Conservation (phyloP, 495 filamentous ascomycete genomes). For the Choiromyces venosus region DNA sequence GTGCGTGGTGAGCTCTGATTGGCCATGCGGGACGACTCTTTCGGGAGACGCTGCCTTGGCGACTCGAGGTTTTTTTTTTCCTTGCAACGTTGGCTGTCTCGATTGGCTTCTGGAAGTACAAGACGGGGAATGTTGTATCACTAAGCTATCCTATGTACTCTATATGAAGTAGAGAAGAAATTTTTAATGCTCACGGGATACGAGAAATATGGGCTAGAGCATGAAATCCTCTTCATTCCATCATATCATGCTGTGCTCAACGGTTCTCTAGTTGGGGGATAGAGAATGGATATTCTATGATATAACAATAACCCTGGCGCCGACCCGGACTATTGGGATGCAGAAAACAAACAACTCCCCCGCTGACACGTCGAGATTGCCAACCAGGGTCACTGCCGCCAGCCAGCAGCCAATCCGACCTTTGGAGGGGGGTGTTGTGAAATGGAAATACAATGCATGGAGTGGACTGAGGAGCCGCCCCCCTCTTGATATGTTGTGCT, state of each 20-base stretch:
- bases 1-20: conserved; percentile 31
- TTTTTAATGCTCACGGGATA: not conserved
- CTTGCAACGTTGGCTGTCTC: conserved; percentile 17
- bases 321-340: conserved; percentile 20
- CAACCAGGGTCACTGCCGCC: conserved; percentile 9
- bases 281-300: not conserved
- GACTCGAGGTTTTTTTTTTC: conserved; percentile 16
- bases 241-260: not conserved
- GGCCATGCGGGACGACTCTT: conserved; percentile 17
- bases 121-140: not conserved
- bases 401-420: conserved; percentile 6
- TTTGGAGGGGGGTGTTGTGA: not conserved
- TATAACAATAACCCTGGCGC: conserved; percentile 10
- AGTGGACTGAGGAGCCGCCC: not conserved
- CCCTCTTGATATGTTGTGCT: not conserved
- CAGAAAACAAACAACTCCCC: conserved; percentile 22
- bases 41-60: conserved; percentile 13
- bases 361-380: conserved; percentile 35
- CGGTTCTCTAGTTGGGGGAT: not conserved
- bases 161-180: not conserved
- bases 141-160: not conserved
- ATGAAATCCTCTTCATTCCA: not conserved
- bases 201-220: not conserved
- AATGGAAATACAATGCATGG: not conserved
- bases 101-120: not conserved